Base-by-base conservation (phyloP, 441 rosid genomes). In the Mallotus japonicus region DNA sequence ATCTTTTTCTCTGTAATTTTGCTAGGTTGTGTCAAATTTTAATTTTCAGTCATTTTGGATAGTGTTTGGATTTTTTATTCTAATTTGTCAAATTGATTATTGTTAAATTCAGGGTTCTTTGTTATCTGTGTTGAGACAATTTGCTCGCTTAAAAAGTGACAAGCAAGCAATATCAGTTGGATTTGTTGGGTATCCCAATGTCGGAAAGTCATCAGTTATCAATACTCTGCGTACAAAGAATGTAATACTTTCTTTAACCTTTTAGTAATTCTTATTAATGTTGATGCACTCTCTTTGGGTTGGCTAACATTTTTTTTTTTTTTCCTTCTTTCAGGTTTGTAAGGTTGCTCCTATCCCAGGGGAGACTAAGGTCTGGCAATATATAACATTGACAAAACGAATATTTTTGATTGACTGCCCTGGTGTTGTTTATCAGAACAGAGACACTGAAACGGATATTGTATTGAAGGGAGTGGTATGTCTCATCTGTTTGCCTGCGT, bases 311-410 rank as follows among this genome's bases (percentile, higher is more conserved):
- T 4, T 58, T 59, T 55, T 22, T 28, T 55, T 47, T 11, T 47
- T 69, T 75, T 46, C 15, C 59, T 59, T 53, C 5, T 12, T 32
- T 22, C 42, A 95, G 99, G 98, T 95, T 73, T 92, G 99, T 88
- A 95, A 90, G 84, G 99, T 90, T 74, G 99, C 98, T 78, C 98
- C 98, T 46, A 92, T 92, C 76, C 98, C 98, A 0, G 98, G 98
- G 73, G 98, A 92, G 87, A 95, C 99, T 11, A 92, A 93, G 83
- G 97, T 92, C 65, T 95, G 99, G 98, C 98, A 92, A 73, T 93
- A 95, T 64, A 91, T 93, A 75, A 89, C 97, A 64, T 88, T 90
- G 42, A 92, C 98, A 22, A 95, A 95, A 80, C 86, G 92, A 75
- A 92, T 95, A 61, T 95, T 89, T 83, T 83, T 95, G 81, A 95